Evolutionary conservation across 2,329 filamentous ascomycete genomes (phyloP).

Genomic region (Pseudocercospora vitis): DNA sequence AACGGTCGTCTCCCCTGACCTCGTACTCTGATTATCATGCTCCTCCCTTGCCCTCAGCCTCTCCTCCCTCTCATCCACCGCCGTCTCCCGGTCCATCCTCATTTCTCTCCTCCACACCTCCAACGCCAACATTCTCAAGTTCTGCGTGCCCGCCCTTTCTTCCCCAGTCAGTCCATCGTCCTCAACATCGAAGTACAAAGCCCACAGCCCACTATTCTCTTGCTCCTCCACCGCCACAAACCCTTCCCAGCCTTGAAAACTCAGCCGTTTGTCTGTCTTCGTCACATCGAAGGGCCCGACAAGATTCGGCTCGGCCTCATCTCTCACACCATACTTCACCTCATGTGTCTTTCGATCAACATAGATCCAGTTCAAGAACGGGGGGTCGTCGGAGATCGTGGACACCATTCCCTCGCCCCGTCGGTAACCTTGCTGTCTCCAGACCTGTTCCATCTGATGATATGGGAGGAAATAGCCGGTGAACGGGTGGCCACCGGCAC

Average conservation of each 20-base stretch:
- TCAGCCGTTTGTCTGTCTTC: conserved; percentile 60
- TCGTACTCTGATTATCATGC: conserved; percentile 8
- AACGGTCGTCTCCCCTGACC: conserved; percentile 14
- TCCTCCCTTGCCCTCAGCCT: conserved; percentile 24
- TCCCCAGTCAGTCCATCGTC: conserved; percentile 45
- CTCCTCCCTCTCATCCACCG: conserved; percentile 32
- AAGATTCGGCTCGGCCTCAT: conserved; percentile 67
- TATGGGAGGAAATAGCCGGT: conserved; percentile 52
- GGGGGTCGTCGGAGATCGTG: conserved; percentile 54
- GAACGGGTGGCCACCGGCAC: conserved; percentile 44
- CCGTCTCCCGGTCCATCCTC: conserved; percentile 27
- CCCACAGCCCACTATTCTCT: conserved; percentile 46
- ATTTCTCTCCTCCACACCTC: conserved; percentile 36
- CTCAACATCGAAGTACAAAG: conserved; percentile 51
- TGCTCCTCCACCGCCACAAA: conserved; percentile 57
- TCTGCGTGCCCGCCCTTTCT: conserved; percentile 27
- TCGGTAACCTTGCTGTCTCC: conserved; percentile 36
- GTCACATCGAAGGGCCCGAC: conserved; percentile 83
- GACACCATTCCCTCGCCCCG: conserved; percentile 48
- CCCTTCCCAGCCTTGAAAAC: conserved; percentile 56
- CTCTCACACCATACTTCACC: conserved; percentile 56
- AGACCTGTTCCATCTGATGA: conserved; percentile 43
- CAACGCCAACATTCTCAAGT: conserved; percentile 36
- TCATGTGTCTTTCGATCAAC: conserved; percentile 60
- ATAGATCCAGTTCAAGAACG: conserved; percentile 68